Percentiles rank a stretch among this genome's conserved stretches.
These are phyloP conservation scores for Suhomyces xylopsoci DNA, from an alignment of 805 yeast genomes.

Conservation along the genomic window DNA sequence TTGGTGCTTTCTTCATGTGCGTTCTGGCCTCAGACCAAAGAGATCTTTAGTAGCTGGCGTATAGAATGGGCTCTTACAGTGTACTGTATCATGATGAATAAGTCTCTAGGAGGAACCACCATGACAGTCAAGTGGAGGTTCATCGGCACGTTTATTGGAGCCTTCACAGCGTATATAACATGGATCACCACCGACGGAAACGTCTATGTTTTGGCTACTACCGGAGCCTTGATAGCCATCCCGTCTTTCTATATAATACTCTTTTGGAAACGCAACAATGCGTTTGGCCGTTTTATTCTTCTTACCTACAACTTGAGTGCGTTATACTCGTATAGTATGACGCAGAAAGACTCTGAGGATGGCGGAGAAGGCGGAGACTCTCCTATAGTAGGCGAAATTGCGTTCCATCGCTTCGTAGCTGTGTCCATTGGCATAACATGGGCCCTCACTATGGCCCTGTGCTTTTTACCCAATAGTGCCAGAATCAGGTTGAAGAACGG, in stretches of 20 bases:
- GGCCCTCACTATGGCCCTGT: constrained; percentile 68
- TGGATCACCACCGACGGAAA: constrained; percentile 62
- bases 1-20: constrained; percentile 65
- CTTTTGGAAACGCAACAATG: constrained; percentile 60
- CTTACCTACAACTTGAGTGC: constrained; percentile 78
- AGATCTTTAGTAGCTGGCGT: constrained; percentile 59
- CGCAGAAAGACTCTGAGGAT: constrained; percentile 53
- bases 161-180: constrained; percentile 53
- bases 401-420: constrained; percentile 71
- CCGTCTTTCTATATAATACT: constrained; percentile 59
- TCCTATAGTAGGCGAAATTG: constrained; percentile 71
- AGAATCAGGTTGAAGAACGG: constrained; percentile 64
- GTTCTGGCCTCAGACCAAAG: constrained; percentile 53
- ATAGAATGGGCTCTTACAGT: constrained; percentile 87
- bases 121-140: constrained; percentile 74
- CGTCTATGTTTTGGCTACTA: constrained; percentile 46
- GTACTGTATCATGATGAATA: constrained; percentile 79
- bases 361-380: constrained; percentile 67
- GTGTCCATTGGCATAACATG: constrained; percentile 72
- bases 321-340: constrained; percentile 67
- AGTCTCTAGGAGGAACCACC: constrained; percentile 80
- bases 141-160: constrained; percentile 74
- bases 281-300: constrained; percentile 67
- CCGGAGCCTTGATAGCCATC: constrained; percentile 47
- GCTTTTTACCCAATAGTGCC: constrained; percentile 74